phyloP scores from a whole-genome alignment of 2,329 filamentous ascomycete genomes.

The Sporothrix curviconia region DNA sequence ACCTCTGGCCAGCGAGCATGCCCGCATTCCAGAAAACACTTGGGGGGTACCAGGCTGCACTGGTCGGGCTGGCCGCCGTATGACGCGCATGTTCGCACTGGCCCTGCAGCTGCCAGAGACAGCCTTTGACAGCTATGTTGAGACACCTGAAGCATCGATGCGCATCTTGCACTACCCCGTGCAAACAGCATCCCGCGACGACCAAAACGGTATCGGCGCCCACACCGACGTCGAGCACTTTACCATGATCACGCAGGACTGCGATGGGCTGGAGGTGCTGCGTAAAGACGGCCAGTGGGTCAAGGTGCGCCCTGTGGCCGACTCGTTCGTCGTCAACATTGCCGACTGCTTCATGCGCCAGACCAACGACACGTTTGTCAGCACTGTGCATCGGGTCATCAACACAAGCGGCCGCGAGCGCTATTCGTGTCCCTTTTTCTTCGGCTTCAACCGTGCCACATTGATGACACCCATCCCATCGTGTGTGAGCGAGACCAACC shows the following conservation, averaged over 20 bases:
- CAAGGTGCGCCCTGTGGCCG: slow-evolving; percentile 9
- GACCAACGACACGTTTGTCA: slow-evolving; percentile 17
- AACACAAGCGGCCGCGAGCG: slow-evolving; percentile 14
- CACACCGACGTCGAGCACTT: slow-evolving; percentile 18
- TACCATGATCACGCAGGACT: slow-evolving; percentile 17
- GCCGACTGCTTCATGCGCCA: slow-evolving; percentile 19
- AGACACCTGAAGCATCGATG: slow-evolving; percentile 11
- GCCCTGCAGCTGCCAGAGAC: slow-evolving; percentile 16
- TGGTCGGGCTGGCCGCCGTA: slow-evolving; percentile 13
- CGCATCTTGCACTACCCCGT: slow-evolving; percentile 18
- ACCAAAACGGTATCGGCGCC: slow-evolving; percentile 18
- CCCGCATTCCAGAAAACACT: slow-evolving; percentile 32
- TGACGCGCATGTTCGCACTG: slow-evolving; percentile 15
- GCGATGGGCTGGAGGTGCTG: slow-evolving; percentile 17
- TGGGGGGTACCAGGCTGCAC: slow-evolving; percentile 10
- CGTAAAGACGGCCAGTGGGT: slow-evolving; percentile 13
- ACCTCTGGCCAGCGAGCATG: slow-evolving; percentile 28
- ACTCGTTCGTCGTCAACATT: slow-evolving; percentile 18
- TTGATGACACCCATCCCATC: slow-evolving; percentile 27
- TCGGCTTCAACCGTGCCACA: slow-evolving; percentile 17
- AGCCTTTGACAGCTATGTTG: slow-evolving; percentile 12
- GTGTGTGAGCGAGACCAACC: slow-evolving; percentile 27
- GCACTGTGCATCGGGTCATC: slow-evolving; percentile 17
- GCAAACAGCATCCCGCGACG: slow-evolving; percentile 8
- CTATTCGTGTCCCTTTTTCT: slow-evolving; percentile 19